These are phyloP conservation scores for Fusarium succisae DNA, from an alignment of 2,329 filamentous ascomycete species.

Conservation along the genomic window DNA sequence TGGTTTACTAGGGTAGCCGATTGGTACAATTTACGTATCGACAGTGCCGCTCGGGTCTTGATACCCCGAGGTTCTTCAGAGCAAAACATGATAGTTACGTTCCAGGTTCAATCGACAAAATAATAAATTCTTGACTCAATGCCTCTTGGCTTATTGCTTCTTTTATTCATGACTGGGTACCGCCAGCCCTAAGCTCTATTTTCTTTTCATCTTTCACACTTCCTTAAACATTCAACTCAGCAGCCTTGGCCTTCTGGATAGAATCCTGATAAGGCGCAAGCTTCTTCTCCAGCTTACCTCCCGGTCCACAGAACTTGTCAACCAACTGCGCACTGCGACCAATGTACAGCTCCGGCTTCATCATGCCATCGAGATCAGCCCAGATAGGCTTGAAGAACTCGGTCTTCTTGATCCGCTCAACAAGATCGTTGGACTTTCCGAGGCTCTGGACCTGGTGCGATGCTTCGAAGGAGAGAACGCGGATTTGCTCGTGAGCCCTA, in stretches of 20 bases:
- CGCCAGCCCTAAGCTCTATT: not conserved
- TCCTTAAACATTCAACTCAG: constrained; percentile 16
- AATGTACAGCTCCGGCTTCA: constrained; percentile 25
- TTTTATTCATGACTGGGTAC: not conserved
- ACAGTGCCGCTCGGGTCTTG: not conserved
- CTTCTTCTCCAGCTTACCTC: constrained; percentile 23
- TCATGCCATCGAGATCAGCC: constrained; percentile 30
- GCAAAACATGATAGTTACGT: too few relatives aligned
- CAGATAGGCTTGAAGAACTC: constrained; percentile 35
- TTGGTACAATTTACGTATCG: not conserved
- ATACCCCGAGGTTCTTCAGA: fast-evolving
- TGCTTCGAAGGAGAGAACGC: constrained; percentile 21
- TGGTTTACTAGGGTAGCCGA: not conserved
- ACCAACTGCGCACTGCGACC: constrained; percentile 26
- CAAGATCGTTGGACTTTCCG: constrained; percentile 36
- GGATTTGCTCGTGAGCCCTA: constrained; percentile 34
- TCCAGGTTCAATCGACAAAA: fast-evolving
- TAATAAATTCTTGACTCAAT: fast-evolving
- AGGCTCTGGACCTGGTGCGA: constrained; percentile 27
- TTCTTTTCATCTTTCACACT: not conserved
- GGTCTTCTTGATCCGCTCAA: constrained; percentile 28
- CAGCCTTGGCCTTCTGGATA: constrained; percentile 21
- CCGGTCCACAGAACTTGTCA: constrained; percentile 20
- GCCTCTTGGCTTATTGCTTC: fast-evolving
- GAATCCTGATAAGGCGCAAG: constrained; percentile 19